These are phyloP conservation scores for Ustulina deusta DNA, from an alignment of 2,329 filamentous ascomycete species.

Conservation along the genomic window DNA sequence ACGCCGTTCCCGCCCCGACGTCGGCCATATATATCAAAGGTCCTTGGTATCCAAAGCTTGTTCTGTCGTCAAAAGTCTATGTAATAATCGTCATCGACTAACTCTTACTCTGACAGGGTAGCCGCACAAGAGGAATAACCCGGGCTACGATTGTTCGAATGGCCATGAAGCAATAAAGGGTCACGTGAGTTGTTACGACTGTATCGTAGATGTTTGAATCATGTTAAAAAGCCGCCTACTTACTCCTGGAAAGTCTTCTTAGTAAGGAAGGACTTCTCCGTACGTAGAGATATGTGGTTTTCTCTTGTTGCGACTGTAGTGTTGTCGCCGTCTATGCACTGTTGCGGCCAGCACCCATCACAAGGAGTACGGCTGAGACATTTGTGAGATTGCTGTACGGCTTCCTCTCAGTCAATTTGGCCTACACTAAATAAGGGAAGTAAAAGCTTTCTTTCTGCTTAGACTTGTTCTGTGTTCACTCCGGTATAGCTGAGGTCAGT, in stretches of 20 bases:
- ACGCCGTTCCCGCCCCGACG: conserved; percentile 17
- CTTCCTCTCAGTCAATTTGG: too few species aligned
- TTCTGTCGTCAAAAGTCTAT: conserved; percentile 26
- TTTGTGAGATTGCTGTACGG: too few species aligned
- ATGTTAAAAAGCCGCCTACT: conserved; percentile 24
- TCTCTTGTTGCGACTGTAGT: conserved; percentile 28
- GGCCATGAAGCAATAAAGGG: conserved; percentile 28
- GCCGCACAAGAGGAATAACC: conserved; percentile 24
- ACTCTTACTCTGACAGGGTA: conserved; percentile 27
- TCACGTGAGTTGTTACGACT: conserved; percentile 29
- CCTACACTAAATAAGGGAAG: too few species aligned
- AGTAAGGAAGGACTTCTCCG: conserved; percentile 26
- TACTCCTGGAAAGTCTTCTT: conserved; percentile 26
- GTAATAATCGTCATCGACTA: conserved; percentile 21
- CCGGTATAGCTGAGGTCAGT: too few species aligned
- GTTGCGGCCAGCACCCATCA: conserved; percentile 5
- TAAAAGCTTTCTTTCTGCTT: too few species aligned
- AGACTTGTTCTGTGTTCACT: too few species aligned
- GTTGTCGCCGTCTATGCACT: conserved; percentile 29
- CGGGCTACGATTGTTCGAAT: conserved; percentile 28
- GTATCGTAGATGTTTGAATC: conserved; percentile 24
- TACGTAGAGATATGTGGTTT: conserved; percentile 29
- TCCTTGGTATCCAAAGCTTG: conserved; percentile 30
- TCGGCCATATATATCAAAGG: conserved; percentile 28
- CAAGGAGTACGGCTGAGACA: too few species aligned